Percentiles rank a stretch among this genome's conserved stretches.
Evolutionary conservation across 2,329 filamentous ascomycete species (phyloP).

Genomic region (Fusarium palustre): DNA sequence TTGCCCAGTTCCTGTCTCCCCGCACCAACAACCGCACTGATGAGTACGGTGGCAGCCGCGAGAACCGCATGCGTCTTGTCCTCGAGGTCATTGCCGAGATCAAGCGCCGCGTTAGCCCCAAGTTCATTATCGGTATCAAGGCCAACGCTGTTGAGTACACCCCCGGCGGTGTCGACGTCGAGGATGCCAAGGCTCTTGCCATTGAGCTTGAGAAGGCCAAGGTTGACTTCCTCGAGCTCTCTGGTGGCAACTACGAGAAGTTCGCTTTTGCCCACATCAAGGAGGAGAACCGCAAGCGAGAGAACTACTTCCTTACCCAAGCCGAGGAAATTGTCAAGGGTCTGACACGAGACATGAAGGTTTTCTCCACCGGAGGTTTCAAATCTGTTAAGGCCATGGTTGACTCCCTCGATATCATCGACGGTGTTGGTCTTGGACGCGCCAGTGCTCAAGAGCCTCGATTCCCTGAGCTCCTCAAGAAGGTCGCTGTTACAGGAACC

Average conservation of each 20-base stretch:
- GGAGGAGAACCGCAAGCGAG: conserved; percentile 64
- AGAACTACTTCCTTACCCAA: conserved; percentile 69
- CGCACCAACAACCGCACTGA: conserved; percentile 63
- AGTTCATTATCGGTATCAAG: conserved; percentile 64
- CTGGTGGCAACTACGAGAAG: conserved; percentile 68
- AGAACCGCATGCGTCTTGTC: conserved; percentile 59
- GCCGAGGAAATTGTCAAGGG: conserved; percentile 60
- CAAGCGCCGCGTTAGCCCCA: conserved; percentile 59
- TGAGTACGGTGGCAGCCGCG: conserved; percentile 59
- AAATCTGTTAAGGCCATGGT: conserved; percentile 21
- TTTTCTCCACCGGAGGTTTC: conserved; percentile 35
- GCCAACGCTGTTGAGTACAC: conserved; percentile 67
- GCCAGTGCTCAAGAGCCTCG: conserved; percentile 23
- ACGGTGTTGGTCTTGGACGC: conserved; percentile 25
- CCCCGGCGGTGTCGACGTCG: conserved; percentile 61
- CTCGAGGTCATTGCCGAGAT: conserved; percentile 55
- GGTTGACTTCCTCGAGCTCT: conserved; percentile 69
- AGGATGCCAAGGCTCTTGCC: conserved; percentile 62
- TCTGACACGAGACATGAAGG: conserved; percentile 25
- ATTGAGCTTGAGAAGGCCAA: conserved; percentile 58
- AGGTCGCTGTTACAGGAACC: conserved; percentile 1
- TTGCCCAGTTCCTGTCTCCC: conserved; percentile 61
- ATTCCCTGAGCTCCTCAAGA: conserved; percentile 17
- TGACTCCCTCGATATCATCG: conserved; percentile 25
- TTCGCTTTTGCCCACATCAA: conserved; percentile 62